A percentile compares a stretch with the other conserved stretches of the same genome.
Conservation (phyloP, 1,284 basidiomycete species). For the Rhizopogon hawkerae region DNA sequence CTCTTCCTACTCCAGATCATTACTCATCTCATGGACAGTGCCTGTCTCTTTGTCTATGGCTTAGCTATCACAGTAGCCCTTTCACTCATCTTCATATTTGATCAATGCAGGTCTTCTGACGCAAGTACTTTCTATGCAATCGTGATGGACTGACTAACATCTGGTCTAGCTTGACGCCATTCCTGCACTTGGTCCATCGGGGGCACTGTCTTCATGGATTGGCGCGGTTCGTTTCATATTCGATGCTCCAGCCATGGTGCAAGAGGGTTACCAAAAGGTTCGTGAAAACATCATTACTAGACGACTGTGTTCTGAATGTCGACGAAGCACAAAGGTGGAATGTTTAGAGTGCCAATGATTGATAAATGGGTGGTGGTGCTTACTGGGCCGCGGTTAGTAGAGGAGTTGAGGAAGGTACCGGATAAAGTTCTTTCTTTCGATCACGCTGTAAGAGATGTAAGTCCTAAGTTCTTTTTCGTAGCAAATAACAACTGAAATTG, state of each 20-base stretch:
- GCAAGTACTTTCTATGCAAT: neutral
- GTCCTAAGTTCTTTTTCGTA: conserved; percentile 10
- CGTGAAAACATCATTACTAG: conserved; percentile 6
- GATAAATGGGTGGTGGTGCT: conserved; percentile 31
- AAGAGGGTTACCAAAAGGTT: conserved; percentile 33
- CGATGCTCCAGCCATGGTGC: conserved; percentile 26
- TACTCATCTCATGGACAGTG: conserved; percentile 21
- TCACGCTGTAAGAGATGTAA: conserved; percentile 28
- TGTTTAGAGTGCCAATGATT: conserved; percentile 32
- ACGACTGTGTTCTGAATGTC: conserved; percentile 13
- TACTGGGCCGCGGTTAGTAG: conserved; percentile 26
- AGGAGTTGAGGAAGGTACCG: conserved; percentile 31
- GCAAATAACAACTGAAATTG: conserved; percentile 1
- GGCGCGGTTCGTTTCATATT: conserved; percentile 23
- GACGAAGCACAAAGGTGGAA: conserved; percentile 24
- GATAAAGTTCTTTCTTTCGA: conserved; percentile 31
- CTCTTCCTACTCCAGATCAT: conserved; percentile 13
- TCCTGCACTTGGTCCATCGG: conserved; percentile 31
- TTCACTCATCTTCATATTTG: conserved; percentile 12
- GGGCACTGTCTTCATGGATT: conserved; percentile 30
- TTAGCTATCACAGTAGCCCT: conserved; percentile 13
- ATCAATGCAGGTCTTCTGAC: conserved; percentile 14
- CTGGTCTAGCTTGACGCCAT: conserved; percentile 22
- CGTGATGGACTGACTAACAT: conserved; percentile 1
- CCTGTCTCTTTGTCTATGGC: conserved; percentile 17